Evolutionary conservation across 371 early-diverging fungal species (phyloP), one percentile per base, ranked within the genome.

Genomic region (Mycotypha africana): DNA sequence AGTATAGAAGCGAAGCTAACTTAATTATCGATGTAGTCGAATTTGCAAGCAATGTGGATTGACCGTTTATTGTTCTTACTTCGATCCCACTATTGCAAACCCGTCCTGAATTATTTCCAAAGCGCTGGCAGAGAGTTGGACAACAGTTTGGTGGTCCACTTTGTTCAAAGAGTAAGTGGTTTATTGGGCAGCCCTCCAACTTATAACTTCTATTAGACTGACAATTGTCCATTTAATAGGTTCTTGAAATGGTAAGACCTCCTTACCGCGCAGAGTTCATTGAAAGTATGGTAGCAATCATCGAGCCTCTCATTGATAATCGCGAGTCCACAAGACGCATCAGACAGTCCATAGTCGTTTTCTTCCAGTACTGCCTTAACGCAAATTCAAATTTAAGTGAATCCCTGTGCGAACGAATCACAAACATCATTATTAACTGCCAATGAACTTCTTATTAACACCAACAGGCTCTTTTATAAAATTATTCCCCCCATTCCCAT

Each of bases 11-110:
- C 26, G 7, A 40, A 0, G 1, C 14, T 38, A 19, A 20, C 24
- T 9, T 14, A 22, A 26, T 16, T 28, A 15, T 12, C 19, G 36
- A n/a, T 32, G 7, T 74, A 84, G 78, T 69, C 78, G 63, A 56
- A 70, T 6, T 64, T 85, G 35, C 81, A 84, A 57, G 78, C 74
- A 47, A 67, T 74, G 26, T 76, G 82, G 55, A 60, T 84, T 19
- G 80, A 83, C 42, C 76, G 81, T 28, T 70, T 86, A 63, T 67
- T 84, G 7, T 74, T 77, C 40, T 49, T 86, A 26, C 79, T 78
- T 39, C 77, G 81, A 38, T 55, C 84, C 22, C 65, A 78, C 49
- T 85, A 77, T 51, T 72, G 67, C 1, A 47, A 70, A 24, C 85
- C 84, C 1, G 77, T 82, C 3, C 49, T 84, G 6, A 67, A 76